Percentiles rank a stretch among this genome's conserved stretches.
Evolutionary conservation across 768 basidiomycete species (phyloP).

Genomic region (Boletus reticulatus): DNA sequence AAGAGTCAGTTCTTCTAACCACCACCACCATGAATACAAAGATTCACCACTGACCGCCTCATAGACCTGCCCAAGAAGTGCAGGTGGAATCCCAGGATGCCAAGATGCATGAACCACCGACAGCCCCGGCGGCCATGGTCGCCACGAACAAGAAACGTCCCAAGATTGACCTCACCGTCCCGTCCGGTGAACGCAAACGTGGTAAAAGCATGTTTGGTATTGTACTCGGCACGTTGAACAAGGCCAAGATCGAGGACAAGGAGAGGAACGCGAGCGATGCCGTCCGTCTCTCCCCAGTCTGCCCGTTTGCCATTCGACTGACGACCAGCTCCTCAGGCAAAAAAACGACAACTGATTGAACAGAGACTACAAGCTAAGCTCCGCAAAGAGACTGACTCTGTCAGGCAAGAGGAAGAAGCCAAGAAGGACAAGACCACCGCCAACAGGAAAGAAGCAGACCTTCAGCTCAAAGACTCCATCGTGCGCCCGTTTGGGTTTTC

Average conservation of each 20-base stretch:
- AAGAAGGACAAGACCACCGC: conserved; percentile 79
- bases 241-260: conserved; percentile 85
- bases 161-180: conserved; percentile 61
- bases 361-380: conserved; percentile 84
- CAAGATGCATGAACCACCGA: conserved; percentile 40
- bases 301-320: conserved; percentile 1
- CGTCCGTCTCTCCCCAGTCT: conserved; percentile 38
- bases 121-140: conserved; percentile 46
- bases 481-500: conserved; percentile 41
- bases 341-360: conserved; percentile 80
- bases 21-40: neutral
- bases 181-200: conserved; percentile 66
- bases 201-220: conserved; percentile 89
- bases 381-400: conserved; percentile 81
- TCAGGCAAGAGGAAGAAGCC: conserved; percentile 81
- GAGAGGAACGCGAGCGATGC: conserved; percentile 84
- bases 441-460: conserved; percentile 78
- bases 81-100: conserved; percentile 30
- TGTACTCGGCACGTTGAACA: conserved; percentile 78
- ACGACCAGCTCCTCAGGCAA: conserved; percentile 50
- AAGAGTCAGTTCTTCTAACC: conserved; percentile 42
- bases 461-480: conserved; percentile 78
- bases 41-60: conserved; percentile 4
- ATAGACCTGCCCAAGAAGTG: conserved; percentile 32
- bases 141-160: conserved; percentile 61